phyloP scores from a whole-genome alignment of 345 rosid genomes.

The Physaria fendleri region DNA sequence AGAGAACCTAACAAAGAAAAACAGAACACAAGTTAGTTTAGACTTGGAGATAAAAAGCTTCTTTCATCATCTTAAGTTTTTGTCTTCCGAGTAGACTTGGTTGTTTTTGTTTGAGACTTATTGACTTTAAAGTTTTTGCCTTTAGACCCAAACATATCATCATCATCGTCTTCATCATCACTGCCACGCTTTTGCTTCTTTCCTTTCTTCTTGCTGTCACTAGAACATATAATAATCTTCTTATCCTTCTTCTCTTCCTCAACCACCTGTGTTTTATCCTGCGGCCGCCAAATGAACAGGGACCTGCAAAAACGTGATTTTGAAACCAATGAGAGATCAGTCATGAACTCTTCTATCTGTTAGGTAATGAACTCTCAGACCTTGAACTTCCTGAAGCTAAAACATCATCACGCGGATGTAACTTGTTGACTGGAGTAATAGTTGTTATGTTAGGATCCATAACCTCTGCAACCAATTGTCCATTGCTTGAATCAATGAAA shows the following conservation, averaged over 20 bases:
- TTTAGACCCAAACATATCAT: conserved; percentile 40
- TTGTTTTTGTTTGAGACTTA: conserved; percentile 31
- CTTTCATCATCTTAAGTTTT: conserved; percentile 20
- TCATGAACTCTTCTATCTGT: background rate
- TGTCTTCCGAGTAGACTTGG: conserved; percentile 27
- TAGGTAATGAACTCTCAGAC: conserved; percentile 29
- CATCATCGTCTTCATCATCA: conserved; percentile 55
- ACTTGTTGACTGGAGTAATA: conserved; percentile 88
- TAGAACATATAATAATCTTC: conserved; percentile 49
- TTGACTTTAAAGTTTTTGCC: conserved; percentile 46
- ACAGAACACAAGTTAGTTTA: background rate
- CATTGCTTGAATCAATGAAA: conserved; percentile 75
- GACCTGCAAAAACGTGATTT: conserved; percentile 42
- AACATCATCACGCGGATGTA: conserved; percentile 88
- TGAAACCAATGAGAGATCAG: background rate
- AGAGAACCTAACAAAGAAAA: background rate
- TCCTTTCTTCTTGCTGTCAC: conserved; percentile 49
- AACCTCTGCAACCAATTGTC: conserved; percentile 87
- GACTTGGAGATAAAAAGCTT: background rate
- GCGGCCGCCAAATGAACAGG: conserved; percentile 86
- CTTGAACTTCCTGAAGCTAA: conserved; percentile 96
- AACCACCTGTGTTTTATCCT: conserved; percentile 39
- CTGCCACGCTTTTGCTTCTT: conserved; percentile 39
- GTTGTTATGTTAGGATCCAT: conserved; percentile 94
- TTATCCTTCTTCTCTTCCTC: conserved; percentile 49